phyloP scores from a whole-genome alignment of 305 asterid genomes.

The Rubia peregrina region DNA sequence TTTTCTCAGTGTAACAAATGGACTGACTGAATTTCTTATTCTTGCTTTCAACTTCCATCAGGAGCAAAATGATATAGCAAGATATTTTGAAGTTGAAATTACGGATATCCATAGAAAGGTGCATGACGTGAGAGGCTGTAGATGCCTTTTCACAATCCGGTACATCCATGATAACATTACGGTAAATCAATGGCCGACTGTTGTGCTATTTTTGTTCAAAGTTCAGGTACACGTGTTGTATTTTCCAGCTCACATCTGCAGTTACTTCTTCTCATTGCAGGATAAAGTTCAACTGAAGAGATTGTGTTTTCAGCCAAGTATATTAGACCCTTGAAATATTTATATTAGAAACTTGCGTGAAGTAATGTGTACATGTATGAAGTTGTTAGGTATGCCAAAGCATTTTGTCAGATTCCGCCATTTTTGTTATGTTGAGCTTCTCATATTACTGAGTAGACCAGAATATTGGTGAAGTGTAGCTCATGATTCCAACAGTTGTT shows the following conservation, averaged over 20 bases:
- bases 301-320: slow-evolving; percentile 58
- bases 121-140: neutral
- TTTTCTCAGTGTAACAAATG: neutral
- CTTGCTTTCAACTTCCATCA: neutral
- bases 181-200: neutral
- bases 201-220: neutral
- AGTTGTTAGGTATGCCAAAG: neutral
- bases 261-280: slow-evolving; percentile 26
- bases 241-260: neutral
- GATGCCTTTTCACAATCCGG: neutral
- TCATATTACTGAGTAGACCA: neutral
- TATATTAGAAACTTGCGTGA: neutral
- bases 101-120: neutral
- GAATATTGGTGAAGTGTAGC: neutral
- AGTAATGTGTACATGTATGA: neutral
- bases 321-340: slow-evolving; percentile 17
- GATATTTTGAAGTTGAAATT: neutral
- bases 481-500: neutral
- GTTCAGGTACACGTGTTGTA: neutral
- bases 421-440: too few species aligned
- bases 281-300: slow-evolving; percentile 70
- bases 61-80: neutral
- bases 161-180: neutral
- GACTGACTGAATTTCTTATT: neutral
- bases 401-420: too few species aligned